A percentile compares a stretch with the other conserved stretches of the same genome.
Conservation (phyloP, 2,329 filamentous ascomycete genomes). For the Aspergillus sp. region DNA sequence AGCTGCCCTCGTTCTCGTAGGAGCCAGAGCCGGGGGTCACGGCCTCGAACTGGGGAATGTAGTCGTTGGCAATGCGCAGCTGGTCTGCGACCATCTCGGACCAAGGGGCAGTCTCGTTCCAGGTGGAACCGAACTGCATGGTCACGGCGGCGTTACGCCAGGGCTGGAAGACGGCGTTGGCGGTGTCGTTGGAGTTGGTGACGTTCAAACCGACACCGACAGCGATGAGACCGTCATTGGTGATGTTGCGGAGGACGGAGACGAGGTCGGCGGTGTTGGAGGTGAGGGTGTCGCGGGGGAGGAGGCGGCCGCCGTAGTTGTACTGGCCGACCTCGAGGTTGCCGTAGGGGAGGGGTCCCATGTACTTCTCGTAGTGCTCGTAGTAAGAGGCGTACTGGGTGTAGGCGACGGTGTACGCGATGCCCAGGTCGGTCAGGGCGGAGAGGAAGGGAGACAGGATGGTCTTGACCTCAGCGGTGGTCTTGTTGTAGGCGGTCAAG, state of each 20-base stretch:
- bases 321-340: conserved; percentile 29
- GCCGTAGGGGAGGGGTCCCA: conserved; percentile 33
- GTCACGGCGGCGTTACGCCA: conserved; percentile 44
- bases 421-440: conserved; percentile 41
- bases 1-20: conserved; percentile 49
- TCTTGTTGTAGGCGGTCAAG: conserved; percentile 53
- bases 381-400: conserved; percentile 37
- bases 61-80: conserved; percentile 42
- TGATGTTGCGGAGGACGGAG: conserved; percentile 37
- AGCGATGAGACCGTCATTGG: conserved; percentile 35
- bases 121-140: conserved; percentile 37
- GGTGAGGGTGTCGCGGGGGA: conserved; percentile 37
- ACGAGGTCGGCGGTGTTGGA: conserved; percentile 33
- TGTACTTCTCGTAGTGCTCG: conserved; percentile 37
- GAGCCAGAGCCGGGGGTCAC: conserved; percentile 42
- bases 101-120: conserved; percentile 43
- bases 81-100: conserved; percentile 40
- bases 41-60: conserved; percentile 42
- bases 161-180: conserved; percentile 45
- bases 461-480: conserved; percentile 45
- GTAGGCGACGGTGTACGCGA: conserved; percentile 35
- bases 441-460: conserved; percentile 50
- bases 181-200: conserved; percentile 35
- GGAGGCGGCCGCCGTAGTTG: conserved; percentile 38
- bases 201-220: conserved; percentile 45